Evolutionary conservation across 179 eudicot species (phyloP).

Genomic region (Carnegiea gigantea): DNA sequence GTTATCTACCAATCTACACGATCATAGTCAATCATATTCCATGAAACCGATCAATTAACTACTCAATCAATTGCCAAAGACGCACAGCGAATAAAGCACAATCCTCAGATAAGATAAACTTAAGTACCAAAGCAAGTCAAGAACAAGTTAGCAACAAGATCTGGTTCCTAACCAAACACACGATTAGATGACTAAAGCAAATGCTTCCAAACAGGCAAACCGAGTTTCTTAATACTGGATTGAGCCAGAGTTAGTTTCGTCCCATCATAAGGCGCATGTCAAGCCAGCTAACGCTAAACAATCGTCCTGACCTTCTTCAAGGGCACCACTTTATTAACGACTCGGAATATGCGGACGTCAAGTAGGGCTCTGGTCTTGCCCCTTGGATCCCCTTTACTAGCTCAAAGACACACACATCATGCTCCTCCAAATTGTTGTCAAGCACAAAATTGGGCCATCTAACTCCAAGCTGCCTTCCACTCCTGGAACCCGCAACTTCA

Average conservation of each 20-base stretch:
- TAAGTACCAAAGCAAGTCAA: neutral
- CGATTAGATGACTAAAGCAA: neutral
- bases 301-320: neutral
- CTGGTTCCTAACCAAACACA: neutral
- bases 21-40: too few relatives aligned
- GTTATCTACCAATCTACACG: too few relatives aligned
- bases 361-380: neutral
- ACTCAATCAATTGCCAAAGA: too few relatives aligned
- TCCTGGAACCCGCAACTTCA: conserved; percentile 17
- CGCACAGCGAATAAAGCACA: neutral
- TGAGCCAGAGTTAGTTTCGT: too few relatives aligned
- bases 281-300: neutral
- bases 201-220: neutral
- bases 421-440: conserved; percentile 25
- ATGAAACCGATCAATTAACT: too few relatives aligned
- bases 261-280: too few relatives aligned
- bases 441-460: conserved; percentile 23
- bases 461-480: conserved; percentile 8
- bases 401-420: conserved; percentile 23
- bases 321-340: conserved; percentile 5
- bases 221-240: neutral
- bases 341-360: conserved; percentile 3
- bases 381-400: neutral
- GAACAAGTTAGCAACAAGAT: neutral
- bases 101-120: too few relatives aligned